phyloP scores from a whole-genome alignment of 2,329 filamentous ascomycete species.

The Ramichloridium luteum region DNA sequence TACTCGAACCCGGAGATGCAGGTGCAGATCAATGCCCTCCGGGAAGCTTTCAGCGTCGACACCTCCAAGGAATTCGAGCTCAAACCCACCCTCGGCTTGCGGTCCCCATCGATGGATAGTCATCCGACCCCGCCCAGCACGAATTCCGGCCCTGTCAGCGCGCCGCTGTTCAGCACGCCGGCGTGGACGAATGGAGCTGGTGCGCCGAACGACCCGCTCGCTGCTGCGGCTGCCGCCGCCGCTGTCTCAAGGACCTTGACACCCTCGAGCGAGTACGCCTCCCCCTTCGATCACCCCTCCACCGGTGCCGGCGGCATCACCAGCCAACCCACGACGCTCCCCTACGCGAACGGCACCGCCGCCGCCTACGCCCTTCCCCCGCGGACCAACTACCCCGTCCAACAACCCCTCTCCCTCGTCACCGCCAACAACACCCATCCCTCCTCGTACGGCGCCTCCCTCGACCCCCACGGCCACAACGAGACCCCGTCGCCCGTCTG shows the following conservation, averaged over 20 bases:
- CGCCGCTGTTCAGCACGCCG: conserved; percentile 5
- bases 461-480: conserved; percentile 19
- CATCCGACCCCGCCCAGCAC: conserved; percentile 13
- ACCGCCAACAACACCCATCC: conserved; percentile 14
- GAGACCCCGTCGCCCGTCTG: conserved; percentile 21
- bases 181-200: conserved; percentile 13
- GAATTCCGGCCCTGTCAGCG: conserved; percentile 6
- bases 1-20: conserved; percentile 80
- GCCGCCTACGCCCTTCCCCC: conserved; percentile 12
- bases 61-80: conserved; percentile 74
- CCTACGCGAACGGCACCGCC: conserved; percentile 11
- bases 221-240: conserved; percentile 11
- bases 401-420: conserved; percentile 13
- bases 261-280: conserved; percentile 13
- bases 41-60: conserved; percentile 85
- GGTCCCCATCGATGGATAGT: conserved; percentile 54
- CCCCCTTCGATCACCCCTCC: conserved; percentile 13
- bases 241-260: conserved; percentile 15
- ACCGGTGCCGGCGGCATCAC: conserved; percentile 8
- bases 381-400: conserved; percentile 10
- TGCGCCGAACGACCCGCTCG: no score
- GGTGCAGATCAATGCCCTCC: conserved; percentile 75
- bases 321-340: conserved; percentile 8
- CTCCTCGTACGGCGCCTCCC: conserved; percentile 13
- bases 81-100: conserved; percentile 57